phyloP scores from a whole-genome alignment of 495 filamentous ascomycete species.

The Chaetomium tenue region DNA sequence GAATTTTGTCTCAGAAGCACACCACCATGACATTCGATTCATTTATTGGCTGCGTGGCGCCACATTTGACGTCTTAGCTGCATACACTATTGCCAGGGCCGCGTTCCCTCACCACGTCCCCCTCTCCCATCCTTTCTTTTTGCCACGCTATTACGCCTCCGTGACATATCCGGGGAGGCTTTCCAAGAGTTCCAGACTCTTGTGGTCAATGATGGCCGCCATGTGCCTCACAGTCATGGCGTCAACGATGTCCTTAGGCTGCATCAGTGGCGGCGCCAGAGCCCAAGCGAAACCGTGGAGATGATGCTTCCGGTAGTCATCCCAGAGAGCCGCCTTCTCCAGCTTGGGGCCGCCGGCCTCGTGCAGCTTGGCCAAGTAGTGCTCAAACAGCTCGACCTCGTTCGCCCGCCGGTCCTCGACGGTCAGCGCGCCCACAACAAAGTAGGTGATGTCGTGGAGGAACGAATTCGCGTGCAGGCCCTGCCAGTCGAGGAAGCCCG shows the following conservation, averaged over 20 bases:
- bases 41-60: not conserved
- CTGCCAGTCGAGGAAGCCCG: slow-evolving; percentile 14
- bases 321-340: slow-evolving; percentile 7
- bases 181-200: slow-evolving; percentile 4
- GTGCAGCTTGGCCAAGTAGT: not conserved
- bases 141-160: not conserved
- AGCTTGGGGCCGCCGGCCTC: slow-evolving; percentile 11
- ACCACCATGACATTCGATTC: not conserved
- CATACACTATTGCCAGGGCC: not conserved
- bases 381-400: slow-evolving; percentile 10
- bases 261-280: slow-evolving; percentile 6
- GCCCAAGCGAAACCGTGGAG: slow-evolving; percentile 9
- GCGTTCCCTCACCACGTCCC: too few species aligned
- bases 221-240: slow-evolving; percentile 1
- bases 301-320: slow-evolving; percentile 9
- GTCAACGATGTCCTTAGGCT: slow-evolving; percentile 6
- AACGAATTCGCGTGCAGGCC: slow-evolving; percentile 9
- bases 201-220: slow-evolving; percentile 5
- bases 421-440: slow-evolving; percentile 7
- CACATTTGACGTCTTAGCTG: not conserved
- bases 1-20: too few species aligned
- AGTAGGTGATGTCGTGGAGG: slow-evolving; percentile 5
- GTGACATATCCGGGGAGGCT: slow-evolving; percentile 4
- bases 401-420: slow-evolving; percentile 5
- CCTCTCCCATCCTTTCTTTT: too few species aligned